phyloP scores from a whole-genome alignment of 2,329 filamentous ascomycete genomes.

The Zalaria sp. region DNA sequence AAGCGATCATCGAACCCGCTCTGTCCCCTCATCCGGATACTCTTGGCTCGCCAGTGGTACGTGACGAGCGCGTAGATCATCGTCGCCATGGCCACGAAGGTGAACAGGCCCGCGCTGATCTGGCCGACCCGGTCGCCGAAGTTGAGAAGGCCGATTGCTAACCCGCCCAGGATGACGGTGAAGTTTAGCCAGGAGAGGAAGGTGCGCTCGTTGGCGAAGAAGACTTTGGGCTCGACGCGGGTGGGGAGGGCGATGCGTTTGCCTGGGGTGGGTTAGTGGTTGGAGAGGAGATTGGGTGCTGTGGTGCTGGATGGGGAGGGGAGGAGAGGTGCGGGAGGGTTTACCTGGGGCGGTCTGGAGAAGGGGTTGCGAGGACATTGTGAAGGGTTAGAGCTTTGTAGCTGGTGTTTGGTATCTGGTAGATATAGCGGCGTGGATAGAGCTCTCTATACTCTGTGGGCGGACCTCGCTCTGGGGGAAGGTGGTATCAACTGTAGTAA shows the following conservation, averaged over 20 bases:
- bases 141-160: slow-evolving; percentile 94
- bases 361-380: slow-evolving; percentile 92
- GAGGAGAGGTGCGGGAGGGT: slow-evolving; percentile 2
- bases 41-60: slow-evolving; percentile 94
- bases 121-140: slow-evolving; percentile 91
- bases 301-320: slow-evolving; percentile 5
- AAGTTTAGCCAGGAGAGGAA: slow-evolving; percentile 99
- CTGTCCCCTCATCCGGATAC: slow-evolving; percentile 80
- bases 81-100: slow-evolving; percentile 79
- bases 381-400: slow-evolving; percentile 11
- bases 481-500: no score
- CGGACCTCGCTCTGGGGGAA: no score
- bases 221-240: slow-evolving; percentile 97
- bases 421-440: no score
- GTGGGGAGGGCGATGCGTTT: slow-evolving; percentile 97
- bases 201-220: slow-evolving; percentile 99
- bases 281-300: not conserved
- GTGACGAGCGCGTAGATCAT: slow-evolving; percentile 93
- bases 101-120: slow-evolving; percentile 89
- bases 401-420: no score
- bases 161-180: slow-evolving; percentile 91
- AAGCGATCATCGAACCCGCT: slow-evolving; percentile 94
- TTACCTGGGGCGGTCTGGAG: slow-evolving; percentile 71
- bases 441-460: no score
- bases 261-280: slow-evolving; percentile 38